These are phyloP conservation scores for Arachis stenosperma DNA, from an alignment of 306 rosid genomes.

Conservation along the genomic window DNA sequence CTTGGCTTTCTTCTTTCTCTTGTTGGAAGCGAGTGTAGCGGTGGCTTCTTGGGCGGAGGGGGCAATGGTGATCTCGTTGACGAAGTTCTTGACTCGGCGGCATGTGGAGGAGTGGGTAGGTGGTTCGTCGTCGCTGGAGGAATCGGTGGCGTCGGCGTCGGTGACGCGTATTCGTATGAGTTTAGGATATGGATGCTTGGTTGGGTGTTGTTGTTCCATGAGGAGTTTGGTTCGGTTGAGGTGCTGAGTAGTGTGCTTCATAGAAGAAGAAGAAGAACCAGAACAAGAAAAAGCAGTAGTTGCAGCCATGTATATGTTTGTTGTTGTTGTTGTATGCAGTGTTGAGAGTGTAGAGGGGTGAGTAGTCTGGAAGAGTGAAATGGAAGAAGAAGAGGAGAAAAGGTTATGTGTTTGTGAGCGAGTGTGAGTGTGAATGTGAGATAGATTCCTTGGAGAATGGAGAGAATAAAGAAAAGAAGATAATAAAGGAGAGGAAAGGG, in stretches of 20 bases:
- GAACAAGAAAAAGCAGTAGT: not conserved
- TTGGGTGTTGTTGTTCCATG: not conserved
- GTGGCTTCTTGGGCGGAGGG: constrained; percentile 30
- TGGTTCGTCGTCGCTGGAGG: constrained; percentile 69
- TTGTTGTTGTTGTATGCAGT: not conserved
- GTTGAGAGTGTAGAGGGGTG: too few relatives aligned
- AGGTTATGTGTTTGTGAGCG: not conserved
- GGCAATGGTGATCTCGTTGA: constrained; percentile 69
- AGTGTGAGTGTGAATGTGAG: not conserved
- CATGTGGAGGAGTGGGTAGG: constrained; percentile 30
- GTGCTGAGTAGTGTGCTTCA: constrained; percentile 62
- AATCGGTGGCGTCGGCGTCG: constrained; percentile 85
- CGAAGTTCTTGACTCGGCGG: constrained; percentile 64
- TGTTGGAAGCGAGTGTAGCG: constrained; percentile 34
- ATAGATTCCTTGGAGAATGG: constrained; percentile 50
- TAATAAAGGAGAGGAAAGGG: constrained; percentile 46
- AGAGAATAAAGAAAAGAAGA: constrained; percentile 39
- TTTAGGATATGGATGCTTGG: constrained; percentile 42
- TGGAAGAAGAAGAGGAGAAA: not conserved
- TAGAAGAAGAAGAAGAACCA: constrained; percentile 19
- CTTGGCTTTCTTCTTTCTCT: constrained; percentile 28
- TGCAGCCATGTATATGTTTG: constrained; percentile 26
- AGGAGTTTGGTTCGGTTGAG: constrained; percentile 51
- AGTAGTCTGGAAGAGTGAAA: constrained; percentile 27
- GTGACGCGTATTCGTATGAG: constrained; percentile 60